Base-by-base conservation (phyloP, 257 asterid genomes). In the Rehmannia glutinosa region DNA sequence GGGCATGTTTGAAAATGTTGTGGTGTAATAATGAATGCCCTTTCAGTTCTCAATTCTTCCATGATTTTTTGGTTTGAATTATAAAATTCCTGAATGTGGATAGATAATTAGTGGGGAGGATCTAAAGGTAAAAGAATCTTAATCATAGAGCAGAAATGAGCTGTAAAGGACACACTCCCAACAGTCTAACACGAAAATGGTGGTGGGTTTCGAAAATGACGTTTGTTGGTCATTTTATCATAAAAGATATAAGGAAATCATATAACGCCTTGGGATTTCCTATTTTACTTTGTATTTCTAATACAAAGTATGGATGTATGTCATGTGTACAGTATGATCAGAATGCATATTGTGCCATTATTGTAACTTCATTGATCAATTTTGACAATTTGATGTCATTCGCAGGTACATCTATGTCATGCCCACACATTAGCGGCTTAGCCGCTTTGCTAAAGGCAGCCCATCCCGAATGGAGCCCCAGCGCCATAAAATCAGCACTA, bases 401-500 rank as follows among this genome's bases (percentile, higher is more conserved):
- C 53, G 6, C 54, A 82, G 88, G 91, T 6, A 85, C 91, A 20
- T 85, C 91, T 41, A 84, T 84, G 91, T 84, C 91, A 20, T 82
- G 87, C 70, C 91, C 91, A 2, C 91, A 84, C 68, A 76, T 84
- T 3, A 82, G 86, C 36, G 91, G 91, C 8, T 41, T 84, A 62
- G 87, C 87, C 1, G 90, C 87, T 0, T 69, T 84, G 59, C 43
- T 84, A 5, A 84, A 84, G 75, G 91, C 87, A 0, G 91, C 83
- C 0, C 91, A 82, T 64, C 91, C 91, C 0, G 67, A 74, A 1
- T 84, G 91, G 91, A 84, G 91, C 84, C 91, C 91, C 0, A 81
- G 84, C 5, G 91, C 84, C 2, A 82, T 85, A 32, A 83, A 79
- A 66, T 85, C 91, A 1, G 87, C 91, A n/a, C 42, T 85, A 51